These are phyloP conservation scores for Guyanaporus albipodus DNA, from an alignment of 768 basidiomycete species.

Conservation along the genomic window DNA sequence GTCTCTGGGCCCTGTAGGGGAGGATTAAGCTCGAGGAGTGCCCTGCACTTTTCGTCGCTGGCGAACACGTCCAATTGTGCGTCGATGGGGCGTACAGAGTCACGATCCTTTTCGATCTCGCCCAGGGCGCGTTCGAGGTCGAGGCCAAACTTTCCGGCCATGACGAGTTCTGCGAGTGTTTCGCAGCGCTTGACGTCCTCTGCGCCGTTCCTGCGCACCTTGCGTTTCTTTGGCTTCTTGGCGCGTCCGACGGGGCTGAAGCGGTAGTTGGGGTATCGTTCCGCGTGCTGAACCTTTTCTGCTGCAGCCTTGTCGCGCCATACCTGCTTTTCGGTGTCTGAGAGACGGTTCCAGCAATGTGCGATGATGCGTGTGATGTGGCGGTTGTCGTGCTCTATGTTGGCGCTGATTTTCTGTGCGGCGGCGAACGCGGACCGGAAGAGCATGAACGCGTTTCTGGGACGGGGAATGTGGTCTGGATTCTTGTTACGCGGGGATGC, in stretches of 20 bases:
- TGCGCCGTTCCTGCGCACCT: slow-evolving; percentile 47
- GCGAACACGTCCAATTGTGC: slow-evolving; percentile 1
- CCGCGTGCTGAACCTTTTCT: slow-evolving; percentile 48
- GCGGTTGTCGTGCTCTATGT: slow-evolving; percentile 53
- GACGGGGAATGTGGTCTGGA: slow-evolving; percentile 41
- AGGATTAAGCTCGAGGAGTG: not conserved
- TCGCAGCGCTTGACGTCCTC: slow-evolving; percentile 48
- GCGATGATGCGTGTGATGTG: slow-evolving; percentile 56
- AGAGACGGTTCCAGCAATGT: slow-evolving; percentile 50
- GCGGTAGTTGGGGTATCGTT: slow-evolving; percentile 51
- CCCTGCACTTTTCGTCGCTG: not conserved
- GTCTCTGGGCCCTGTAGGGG: not conserved
- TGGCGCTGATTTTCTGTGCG: slow-evolving; percentile 43
- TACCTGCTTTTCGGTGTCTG: slow-evolving; percentile 46
- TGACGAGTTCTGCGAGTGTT: slow-evolving; percentile 46
- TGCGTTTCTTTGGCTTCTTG: slow-evolving; percentile 45
- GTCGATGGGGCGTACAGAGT: not conserved
- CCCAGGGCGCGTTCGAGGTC: slow-evolving; percentile 46
- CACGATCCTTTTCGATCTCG: slow-evolving; percentile 23
- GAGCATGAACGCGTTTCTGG: slow-evolving; percentile 49
- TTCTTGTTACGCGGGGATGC: slow-evolving; percentile 26
- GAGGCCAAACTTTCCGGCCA: slow-evolving; percentile 46
- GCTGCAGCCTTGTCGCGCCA: slow-evolving; percentile 49
- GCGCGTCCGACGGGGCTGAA: slow-evolving; percentile 46
- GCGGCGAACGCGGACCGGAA: slow-evolving; percentile 60